Conservation (phyloP, 2,329 filamentous ascomycete genomes). For the Penicillium sp. region DNA sequence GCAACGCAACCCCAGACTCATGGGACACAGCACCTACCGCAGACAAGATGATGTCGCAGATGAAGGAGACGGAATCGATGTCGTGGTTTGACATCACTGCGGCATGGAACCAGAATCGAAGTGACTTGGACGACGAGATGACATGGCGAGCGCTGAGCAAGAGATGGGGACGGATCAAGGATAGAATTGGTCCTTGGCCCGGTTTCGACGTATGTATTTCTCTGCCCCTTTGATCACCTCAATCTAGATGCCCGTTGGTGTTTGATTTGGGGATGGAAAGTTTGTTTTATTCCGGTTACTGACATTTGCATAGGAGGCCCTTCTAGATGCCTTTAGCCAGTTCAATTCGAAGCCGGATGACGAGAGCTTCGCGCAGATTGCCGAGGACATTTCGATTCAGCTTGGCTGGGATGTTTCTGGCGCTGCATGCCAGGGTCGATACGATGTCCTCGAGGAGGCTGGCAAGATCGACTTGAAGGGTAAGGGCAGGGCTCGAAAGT, state of each 20-base stretch:
- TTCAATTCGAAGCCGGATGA: background rate
- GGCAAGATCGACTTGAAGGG: background rate
- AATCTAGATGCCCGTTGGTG: background rate
- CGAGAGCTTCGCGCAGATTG: background rate
- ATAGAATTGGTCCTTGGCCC: background rate
- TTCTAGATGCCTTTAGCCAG: background rate
- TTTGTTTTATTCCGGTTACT: background rate
- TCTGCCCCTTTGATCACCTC: background rate
- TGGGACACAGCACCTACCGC: background rate
- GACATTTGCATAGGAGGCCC: background rate
- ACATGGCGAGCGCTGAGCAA: background rate
- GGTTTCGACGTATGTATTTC: slow-evolving; percentile 1
- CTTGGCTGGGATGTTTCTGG: background rate
- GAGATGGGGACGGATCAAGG: background rate
- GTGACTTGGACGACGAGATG: background rate
- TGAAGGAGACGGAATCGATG: background rate
- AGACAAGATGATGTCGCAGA: slow-evolving; percentile 3
- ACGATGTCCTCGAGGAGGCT: background rate
- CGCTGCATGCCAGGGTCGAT: background rate
- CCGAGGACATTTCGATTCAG: background rate
- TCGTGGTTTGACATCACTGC: background rate
- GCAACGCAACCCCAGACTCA: background rate
- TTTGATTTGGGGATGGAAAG: background rate
- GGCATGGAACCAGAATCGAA: background rate
- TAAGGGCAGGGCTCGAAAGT: background rate